Conservation (phyloP, 805 yeast genomes). For the Candida boleticola region DNA sequence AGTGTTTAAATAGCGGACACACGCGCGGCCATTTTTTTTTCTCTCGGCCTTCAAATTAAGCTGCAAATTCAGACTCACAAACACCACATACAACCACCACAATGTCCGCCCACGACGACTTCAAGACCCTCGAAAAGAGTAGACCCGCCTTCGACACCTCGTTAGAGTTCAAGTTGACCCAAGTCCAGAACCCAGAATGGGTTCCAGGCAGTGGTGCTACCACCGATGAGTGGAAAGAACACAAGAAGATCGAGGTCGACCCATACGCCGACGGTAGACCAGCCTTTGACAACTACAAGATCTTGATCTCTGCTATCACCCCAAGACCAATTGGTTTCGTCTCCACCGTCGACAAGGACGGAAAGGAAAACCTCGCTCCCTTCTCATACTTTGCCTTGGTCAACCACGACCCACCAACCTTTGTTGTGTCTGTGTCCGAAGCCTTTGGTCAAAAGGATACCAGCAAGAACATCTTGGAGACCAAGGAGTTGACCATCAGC, state of each 20-base stretch:
- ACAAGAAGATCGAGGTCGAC: slow-evolving; percentile 47
- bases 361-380: slow-evolving; percentile 55
- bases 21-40: too few relatives aligned
- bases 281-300: slow-evolving; percentile 46
- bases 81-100: background rate
- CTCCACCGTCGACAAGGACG: slow-evolving; percentile 44
- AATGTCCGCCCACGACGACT: slow-evolving; percentile 3
- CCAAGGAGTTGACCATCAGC: slow-evolving; percentile 54
- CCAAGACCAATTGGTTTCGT: slow-evolving; percentile 65
- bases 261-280: slow-evolving; percentile 43
- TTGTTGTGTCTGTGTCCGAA: slow-evolving; percentile 47
- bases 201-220: slow-evolving; percentile 47
- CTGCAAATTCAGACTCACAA: background rate
- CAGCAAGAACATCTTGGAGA: slow-evolving; percentile 44
- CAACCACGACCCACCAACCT: slow-evolving; percentile 57
- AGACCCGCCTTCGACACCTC: background rate
- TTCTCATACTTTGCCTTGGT: slow-evolving; percentile 53
- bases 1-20: too few relatives aligned
- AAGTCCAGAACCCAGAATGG: slow-evolving; percentile 37
- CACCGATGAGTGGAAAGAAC: slow-evolving; percentile 41
- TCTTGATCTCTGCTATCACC: slow-evolving; percentile 49
- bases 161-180: slow-evolving; percentile 10
- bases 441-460: slow-evolving; percentile 50
- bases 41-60: too few relatives aligned
- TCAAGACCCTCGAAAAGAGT: background rate